A percentile compares a stretch with the other conserved stretches of the same genome.
phyloP scores from a whole-genome alignment of 768 basidiomycete genomes.

The Auricularia auricula-judae region DNA sequence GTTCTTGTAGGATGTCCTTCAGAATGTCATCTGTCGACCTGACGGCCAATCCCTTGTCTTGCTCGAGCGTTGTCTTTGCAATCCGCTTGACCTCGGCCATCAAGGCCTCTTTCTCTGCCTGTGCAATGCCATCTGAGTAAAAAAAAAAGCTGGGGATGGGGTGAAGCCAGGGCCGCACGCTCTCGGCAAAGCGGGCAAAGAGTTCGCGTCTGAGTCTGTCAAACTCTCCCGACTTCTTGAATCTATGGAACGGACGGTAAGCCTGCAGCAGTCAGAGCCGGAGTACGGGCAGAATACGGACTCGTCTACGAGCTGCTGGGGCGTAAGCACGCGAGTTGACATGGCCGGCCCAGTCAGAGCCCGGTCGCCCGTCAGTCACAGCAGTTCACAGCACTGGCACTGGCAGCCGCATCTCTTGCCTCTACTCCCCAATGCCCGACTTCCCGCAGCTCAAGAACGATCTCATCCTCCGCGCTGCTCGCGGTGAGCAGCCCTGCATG shows the following conservation, averaged over 20 bases:
- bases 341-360: neutral
- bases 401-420: neutral
- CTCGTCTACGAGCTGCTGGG: slow-evolving; percentile 56
- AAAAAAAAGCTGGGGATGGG: neutral
- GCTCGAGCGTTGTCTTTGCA: slow-evolving; percentile 40
- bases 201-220: slow-evolving; percentile 60
- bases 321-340: slow-evolving; percentile 31
- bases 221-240: slow-evolving; percentile 73
- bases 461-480: slow-evolving; percentile 76
- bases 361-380: neutral
- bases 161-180: slow-evolving; percentile 31
- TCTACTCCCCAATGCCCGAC: slow-evolving; percentile 8
- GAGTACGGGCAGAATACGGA: slow-evolving; percentile 18
- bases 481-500: slow-evolving; percentile 35
- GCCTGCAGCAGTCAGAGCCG: neutral
- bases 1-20: slow-evolving; percentile 57
- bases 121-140: slow-evolving; percentile 3
- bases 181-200: slow-evolving; percentile 46
- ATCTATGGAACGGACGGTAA: slow-evolving; percentile 28
- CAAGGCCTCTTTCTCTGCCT: slow-evolving; percentile 45
- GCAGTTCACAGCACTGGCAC: no score
- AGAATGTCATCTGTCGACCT: slow-evolving; percentile 42
- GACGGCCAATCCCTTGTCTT: slow-evolving; percentile 43
- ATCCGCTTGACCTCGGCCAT: slow-evolving; percentile 52
- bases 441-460: slow-evolving; percentile 82